A percentile compares a stretch with the other conserved stretches of the same genome.
Conservation (phyloP, 768 basidiomycete species). For the Xerocomus brunneocitrinus region DNA sequence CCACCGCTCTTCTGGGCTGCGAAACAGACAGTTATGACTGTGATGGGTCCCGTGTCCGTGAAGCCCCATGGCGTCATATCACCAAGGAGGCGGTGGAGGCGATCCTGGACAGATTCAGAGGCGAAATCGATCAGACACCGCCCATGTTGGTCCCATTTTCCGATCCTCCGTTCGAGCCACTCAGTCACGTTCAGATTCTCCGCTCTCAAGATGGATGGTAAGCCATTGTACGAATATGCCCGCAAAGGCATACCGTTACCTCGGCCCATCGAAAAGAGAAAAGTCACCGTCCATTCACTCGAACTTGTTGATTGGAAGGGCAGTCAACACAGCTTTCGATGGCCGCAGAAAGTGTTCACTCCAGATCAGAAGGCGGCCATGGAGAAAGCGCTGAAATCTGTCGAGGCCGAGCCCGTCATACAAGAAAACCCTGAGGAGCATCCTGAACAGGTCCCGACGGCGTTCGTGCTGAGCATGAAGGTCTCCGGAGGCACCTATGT, state of each 20-base stretch:
- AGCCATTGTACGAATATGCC: slow-evolving; percentile 92
- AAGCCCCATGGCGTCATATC: slow-evolving; percentile 78
- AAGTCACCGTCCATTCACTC: slow-evolving; percentile 76
- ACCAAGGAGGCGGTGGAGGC: slow-evolving; percentile 71
- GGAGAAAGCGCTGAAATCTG: slow-evolving; percentile 54
- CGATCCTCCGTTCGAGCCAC: neutral
- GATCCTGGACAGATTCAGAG: slow-evolving; percentile 68
- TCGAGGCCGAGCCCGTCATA: slow-evolving; percentile 38
- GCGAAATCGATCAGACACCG: slow-evolving; percentile 85
- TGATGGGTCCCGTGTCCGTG: slow-evolving; percentile 75
- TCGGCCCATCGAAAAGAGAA: slow-evolving; percentile 85
- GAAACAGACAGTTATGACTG: slow-evolving; percentile 95
- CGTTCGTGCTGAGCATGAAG: slow-evolving; percentile 86
- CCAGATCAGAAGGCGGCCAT: slow-evolving; percentile 67
- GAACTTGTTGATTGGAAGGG: slow-evolving; percentile 79
- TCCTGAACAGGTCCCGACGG: slow-evolving; percentile 50
- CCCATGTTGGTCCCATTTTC: slow-evolving; percentile 62
- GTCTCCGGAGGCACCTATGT: slow-evolving; percentile 98
- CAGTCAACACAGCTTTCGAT: slow-evolving; percentile 66
- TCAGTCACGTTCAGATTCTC: slow-evolving; percentile 65
- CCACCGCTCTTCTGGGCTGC: slow-evolving; percentile 87
- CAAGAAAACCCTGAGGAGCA: slow-evolving; percentile 31
- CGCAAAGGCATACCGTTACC: slow-evolving; percentile 87
- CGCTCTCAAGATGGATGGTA: slow-evolving; percentile 97
- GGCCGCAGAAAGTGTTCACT: slow-evolving; percentile 69